Conservation (phyloP, 345 rosid species). For the Sonneratia alba region DNA sequence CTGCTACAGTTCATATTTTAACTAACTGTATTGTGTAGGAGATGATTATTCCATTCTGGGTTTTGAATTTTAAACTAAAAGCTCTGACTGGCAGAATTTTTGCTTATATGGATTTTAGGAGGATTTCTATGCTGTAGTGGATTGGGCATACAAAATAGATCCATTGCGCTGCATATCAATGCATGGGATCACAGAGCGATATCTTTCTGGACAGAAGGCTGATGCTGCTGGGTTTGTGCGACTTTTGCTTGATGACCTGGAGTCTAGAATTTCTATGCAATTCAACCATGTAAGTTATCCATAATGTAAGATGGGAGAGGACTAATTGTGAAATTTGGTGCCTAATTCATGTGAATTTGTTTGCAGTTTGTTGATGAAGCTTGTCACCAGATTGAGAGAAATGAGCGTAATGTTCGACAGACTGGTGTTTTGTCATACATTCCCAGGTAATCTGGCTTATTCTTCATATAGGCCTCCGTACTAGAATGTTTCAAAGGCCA, state of each 20-base stretch:
- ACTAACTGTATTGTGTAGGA: not conserved
- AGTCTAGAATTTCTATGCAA: conserved; percentile 87
- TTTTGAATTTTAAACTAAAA: not conserved
- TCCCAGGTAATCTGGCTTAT: conserved; percentile 45
- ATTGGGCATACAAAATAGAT: conserved; percentile 99
- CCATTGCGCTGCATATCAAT: conserved; percentile 97
- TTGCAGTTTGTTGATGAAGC: conserved; percentile 97
- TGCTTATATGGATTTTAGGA: conserved; percentile 42
- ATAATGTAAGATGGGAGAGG: not conserved
- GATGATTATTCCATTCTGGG: not conserved
- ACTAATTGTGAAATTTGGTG: not conserved
- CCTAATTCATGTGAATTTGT: not conserved
- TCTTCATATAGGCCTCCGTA: not conserved
- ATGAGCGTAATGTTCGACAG: conserved; percentile 82
- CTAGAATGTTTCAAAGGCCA: not conserved
- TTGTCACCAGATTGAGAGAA: conserved; percentile 92
- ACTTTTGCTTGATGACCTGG: conserved; percentile 88
- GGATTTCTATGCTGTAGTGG: conserved; percentile 97
- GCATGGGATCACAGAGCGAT: conserved; percentile 96
- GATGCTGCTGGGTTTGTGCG: conserved; percentile 99
- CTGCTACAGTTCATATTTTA: not conserved
- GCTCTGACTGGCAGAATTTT: not conserved
- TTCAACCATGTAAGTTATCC: conserved; percentile 64
- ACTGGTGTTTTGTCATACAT: conserved; percentile 89
- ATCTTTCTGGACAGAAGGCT: conserved; percentile 97